phyloP scores from a whole-genome alignment of 1,139 yeast species.

The Wickerhamomyces sp. region DNA sequence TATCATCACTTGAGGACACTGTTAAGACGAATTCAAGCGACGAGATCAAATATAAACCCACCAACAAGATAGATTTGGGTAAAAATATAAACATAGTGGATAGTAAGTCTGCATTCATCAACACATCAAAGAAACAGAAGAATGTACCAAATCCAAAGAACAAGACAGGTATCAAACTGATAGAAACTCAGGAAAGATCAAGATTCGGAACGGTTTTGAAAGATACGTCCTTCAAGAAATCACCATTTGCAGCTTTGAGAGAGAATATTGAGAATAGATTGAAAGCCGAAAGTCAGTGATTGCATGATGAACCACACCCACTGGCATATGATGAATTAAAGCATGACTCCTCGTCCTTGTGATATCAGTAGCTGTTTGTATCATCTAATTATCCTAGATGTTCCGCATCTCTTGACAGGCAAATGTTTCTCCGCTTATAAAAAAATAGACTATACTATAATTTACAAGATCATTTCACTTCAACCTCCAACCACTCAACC shows the following conservation, averaged over 20 bases:
- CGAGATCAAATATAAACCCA: neutral
- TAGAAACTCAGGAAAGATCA: slow-evolving; percentile 48
- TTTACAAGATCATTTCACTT: too few relatives aligned
- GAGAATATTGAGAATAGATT: slow-evolving; percentile 25
- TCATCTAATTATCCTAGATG: too few relatives aligned
- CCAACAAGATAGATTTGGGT: slow-evolving; percentile 1
- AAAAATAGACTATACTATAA: too few relatives aligned
- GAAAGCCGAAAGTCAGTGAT: slow-evolving; percentile 2
- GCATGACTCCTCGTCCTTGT: neutral
- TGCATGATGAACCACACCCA: too few relatives aligned
- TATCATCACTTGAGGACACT: slow-evolving; percentile 41
- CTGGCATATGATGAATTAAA: neutral
- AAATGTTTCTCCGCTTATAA: too few relatives aligned
- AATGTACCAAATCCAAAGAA: slow-evolving; percentile 61
- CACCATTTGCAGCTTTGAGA: slow-evolving; percentile 57
- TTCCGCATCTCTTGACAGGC: too few relatives aligned
- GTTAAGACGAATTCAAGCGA: slow-evolving; percentile 18
- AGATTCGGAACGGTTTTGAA: slow-evolving; percentile 52
- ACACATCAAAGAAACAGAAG: slow-evolving; percentile 26
- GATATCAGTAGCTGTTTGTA: too few relatives aligned
- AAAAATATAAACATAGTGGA: slow-evolving; percentile 15
- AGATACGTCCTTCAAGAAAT: slow-evolving; percentile 43
- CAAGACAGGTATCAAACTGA: slow-evolving; percentile 48
- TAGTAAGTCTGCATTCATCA: slow-evolving; percentile 12
- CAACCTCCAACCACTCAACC: too few relatives aligned